Evolutionary conservation across 768 basidiomycete genomes (phyloP), one percentile per base, ranked within the genome.

Genomic region (Tricholomella constricta): DNA sequence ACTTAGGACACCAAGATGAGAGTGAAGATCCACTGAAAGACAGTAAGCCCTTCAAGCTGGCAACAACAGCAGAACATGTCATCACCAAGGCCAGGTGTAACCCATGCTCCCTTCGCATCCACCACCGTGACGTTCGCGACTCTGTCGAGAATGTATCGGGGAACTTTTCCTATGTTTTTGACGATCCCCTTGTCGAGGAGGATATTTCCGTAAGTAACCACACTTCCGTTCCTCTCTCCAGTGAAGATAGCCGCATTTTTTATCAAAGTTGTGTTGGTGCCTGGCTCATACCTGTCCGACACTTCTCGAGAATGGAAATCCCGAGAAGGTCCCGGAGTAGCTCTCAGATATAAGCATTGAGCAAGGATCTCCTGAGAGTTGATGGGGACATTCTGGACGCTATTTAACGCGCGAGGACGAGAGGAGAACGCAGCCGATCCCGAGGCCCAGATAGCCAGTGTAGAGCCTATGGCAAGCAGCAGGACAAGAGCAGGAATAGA

Each of bases 1-100:
- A 37, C 86, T 83, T 56, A 80, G 67, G 5, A 95, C 72, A 3
- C 91, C 94, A 36, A 94, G 69, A 65, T 94, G 92, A 4, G 91
- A 90, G 67, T 92, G 84, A 59, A 89, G 68, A 62, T 91, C 88
- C 26, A 90, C 85, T 83, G 41, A 60, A 62, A 37, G 64, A 62
- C 62, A 62, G 19, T 45, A n/a, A 68, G 26, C 36, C 17, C 53
- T 20, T 65, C 45, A 29, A 59, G 58, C 41, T 43, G 62, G 23
- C 49, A 52, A 37, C 29, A n/a, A 27, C n/a, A 34, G 44, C 12
- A 9, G 43, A 15, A 15, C 2, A 4, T 26, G 27, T 19, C 5
- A 68, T 51, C 66, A 87, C 87, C 76, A 56, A 81, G 75, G 31
- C 81, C 84, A 51, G 86, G 86, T 1, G 85, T 89, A 6, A 88